Percentiles rank a stretch among this genome's conserved stretches.
phyloP scores from a whole-genome alignment of 139 green algal species.

The Chlamydomonas applanata region DNA sequence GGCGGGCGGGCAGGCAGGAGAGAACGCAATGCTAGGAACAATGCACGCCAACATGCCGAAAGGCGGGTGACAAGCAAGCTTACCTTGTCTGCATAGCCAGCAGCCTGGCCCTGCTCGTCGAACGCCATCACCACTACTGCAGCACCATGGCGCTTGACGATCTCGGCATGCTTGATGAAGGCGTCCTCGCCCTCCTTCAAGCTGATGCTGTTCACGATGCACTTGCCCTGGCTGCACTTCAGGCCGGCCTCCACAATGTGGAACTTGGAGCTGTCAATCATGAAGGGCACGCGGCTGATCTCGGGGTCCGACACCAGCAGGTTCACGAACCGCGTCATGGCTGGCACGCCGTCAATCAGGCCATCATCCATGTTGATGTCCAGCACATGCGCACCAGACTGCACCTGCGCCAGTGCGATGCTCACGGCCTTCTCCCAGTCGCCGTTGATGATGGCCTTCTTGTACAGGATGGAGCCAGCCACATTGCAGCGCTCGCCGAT shows the following conservation, averaged over 20 bases:
- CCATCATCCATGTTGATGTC: slow-evolving; percentile 99
- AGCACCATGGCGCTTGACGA: slow-evolving; percentile 89
- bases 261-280: slow-evolving; percentile 99
- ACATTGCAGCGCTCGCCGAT: slow-evolving; percentile 98
- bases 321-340: slow-evolving; percentile 98
- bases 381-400: slow-evolving; percentile 87
- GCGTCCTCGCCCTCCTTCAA: slow-evolving; percentile 96
- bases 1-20: too few relatives aligned
- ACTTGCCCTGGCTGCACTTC: slow-evolving; percentile 95
- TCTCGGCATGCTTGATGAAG: slow-evolving; percentile 81
- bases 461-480: slow-evolving; percentile 92
- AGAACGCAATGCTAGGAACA: too few relatives aligned
- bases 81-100: slow-evolving; percentile 71
- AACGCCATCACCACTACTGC: slow-evolving; percentile 99
- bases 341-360: slow-evolving; percentile 90
- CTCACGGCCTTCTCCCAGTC: slow-evolving; percentile 92
- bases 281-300: slow-evolving; percentile 93
- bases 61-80: too few relatives aligned
- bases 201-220: slow-evolving; percentile 98
- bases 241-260: slow-evolving; percentile 96
- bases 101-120: slow-evolving; percentile 89
- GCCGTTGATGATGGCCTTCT: slow-evolving; percentile 95
- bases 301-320: slow-evolving; percentile 94
- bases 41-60: too few relatives aligned
- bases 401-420: slow-evolving; percentile 60